These are phyloP conservation scores for Dichotomopilus funicola DNA, from an alignment of 2,329 filamentous ascomycete species.

Conservation along the genomic window DNA sequence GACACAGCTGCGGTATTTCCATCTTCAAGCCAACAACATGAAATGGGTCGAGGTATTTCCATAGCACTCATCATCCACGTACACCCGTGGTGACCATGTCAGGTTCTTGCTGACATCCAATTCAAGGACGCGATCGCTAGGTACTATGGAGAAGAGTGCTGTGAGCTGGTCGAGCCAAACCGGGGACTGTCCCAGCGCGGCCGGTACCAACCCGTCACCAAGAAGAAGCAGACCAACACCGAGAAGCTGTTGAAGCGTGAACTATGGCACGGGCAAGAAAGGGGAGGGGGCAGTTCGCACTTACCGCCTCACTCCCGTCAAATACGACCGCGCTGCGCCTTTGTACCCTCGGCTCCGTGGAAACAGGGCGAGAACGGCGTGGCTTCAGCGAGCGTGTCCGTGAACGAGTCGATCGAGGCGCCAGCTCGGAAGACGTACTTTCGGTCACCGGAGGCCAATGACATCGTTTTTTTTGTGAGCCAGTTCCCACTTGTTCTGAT, in stretches of 20 bases:
- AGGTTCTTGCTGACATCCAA: background rate
- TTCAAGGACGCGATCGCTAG: constrained; percentile 15
- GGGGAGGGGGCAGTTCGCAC: constrained; percentile 16
- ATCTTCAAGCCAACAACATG: constrained; percentile 23
- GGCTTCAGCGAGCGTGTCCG: no score
- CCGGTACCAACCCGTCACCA: constrained; percentile 10
- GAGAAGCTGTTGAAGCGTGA: constrained; percentile 21
- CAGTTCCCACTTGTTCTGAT: background rate
- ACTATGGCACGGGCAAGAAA: constrained; percentile 22
- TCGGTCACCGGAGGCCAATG: constrained; percentile 10
- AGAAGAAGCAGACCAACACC: constrained; percentile 18
- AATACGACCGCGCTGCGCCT: constrained; percentile 20
- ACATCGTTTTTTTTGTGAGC: constrained; percentile 20
- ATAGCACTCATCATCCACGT: background rate
- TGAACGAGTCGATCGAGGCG: no score
- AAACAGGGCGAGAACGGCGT: background rate
- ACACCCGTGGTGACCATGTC: no score
- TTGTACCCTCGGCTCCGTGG: constrained; percentile 16
- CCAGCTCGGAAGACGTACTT: background rate
- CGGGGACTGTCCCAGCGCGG: constrained; percentile 9
- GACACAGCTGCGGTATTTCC: constrained; percentile 20
- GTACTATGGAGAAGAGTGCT: constrained; percentile 19
- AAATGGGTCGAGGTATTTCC: constrained; percentile 18
- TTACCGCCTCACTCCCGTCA: constrained; percentile 20
- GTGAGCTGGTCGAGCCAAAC: constrained; percentile 6